Percentiles rank a stretch among this genome's conserved stretches.
These are phyloP conservation scores for Reticulascus tulasneorum DNA, from an alignment of 2,329 filamentous ascomycete species.

Conservation along the genomic window DNA sequence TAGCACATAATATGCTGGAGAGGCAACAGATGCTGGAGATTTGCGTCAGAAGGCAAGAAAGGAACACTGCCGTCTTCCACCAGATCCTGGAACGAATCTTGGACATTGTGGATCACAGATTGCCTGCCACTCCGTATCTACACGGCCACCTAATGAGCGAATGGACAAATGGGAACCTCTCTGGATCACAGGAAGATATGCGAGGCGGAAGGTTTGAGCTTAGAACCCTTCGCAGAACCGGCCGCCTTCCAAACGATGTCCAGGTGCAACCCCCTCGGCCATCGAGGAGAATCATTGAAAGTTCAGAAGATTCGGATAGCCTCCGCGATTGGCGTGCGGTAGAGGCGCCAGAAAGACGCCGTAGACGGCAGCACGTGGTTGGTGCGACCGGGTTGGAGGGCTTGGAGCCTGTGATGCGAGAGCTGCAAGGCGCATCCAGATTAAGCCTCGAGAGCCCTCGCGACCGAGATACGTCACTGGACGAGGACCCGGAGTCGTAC, in stretches of 20 bases:
- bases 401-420: constrained; percentile 42
- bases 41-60: constrained; percentile 12
- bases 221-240: constrained; percentile 1
- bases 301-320: not conserved
- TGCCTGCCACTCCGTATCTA: too few species aligned
- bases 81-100: constrained; percentile 9
- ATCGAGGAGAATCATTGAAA: not conserved
- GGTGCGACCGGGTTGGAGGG: constrained; percentile 27
- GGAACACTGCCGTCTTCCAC: constrained; percentile 13
- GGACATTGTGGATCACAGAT: too few species aligned
- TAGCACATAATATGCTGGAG: constrained; percentile 14
- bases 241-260: not conserved
- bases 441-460: constrained; percentile 11
- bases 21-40: constrained; percentile 14
- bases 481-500: constrained; percentile 2
- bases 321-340: not conserved
- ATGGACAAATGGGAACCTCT: too few species aligned
- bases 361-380: too few species aligned
- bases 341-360: not conserved
- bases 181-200: too few species aligned
- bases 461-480: constrained; percentile 1
- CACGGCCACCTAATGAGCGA: too few species aligned
- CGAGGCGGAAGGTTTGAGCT: too few species aligned
- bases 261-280: constrained; percentile 1
- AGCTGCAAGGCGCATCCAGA: constrained; percentile 23